Evolutionary conservation across 345 rosid genomes (phyloP).

Genomic region (Salix suchowensis): DNA sequence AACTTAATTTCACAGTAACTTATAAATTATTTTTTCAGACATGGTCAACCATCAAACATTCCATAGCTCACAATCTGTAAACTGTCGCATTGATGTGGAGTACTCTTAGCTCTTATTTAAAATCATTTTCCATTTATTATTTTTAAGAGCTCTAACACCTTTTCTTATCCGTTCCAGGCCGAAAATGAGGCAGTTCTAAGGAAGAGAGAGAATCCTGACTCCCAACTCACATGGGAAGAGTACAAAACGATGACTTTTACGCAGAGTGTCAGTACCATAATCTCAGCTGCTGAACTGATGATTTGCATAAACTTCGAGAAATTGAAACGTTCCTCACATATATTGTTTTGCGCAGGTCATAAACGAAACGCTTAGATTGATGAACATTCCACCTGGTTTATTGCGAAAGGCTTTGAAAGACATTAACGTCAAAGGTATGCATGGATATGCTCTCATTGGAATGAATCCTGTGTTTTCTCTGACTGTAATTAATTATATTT

Average conservation of each 20-base stretch:
- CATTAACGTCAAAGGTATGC: constrained; percentile 1
- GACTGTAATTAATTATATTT: neutral
- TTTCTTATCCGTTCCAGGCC: neutral
- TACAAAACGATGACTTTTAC: neutral
- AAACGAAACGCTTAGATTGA: neutral
- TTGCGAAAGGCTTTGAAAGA: constrained; percentile 1
- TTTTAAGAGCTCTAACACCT: neutral
- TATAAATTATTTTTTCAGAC: neutral
- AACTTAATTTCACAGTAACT: neutral
- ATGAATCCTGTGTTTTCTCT: neutral
- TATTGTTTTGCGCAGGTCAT: neutral
- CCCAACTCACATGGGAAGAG: neutral
- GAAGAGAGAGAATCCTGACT: neutral
- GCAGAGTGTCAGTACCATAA: neutral
- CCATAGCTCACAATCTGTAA: neutral
- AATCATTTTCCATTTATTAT: neutral
- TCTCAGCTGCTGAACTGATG: neutral
- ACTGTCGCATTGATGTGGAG: neutral
- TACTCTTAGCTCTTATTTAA: neutral
- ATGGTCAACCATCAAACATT: neutral
- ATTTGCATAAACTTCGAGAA: neutral
- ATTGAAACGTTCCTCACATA: neutral
- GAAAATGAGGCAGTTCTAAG: neutral
- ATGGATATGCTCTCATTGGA: neutral
- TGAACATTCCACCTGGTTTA: constrained; percentile 1